phyloP scores from a whole-genome alignment of 2,329 filamentous ascomycete genomes.

The Nothomitra cinnamomea region DNA sequence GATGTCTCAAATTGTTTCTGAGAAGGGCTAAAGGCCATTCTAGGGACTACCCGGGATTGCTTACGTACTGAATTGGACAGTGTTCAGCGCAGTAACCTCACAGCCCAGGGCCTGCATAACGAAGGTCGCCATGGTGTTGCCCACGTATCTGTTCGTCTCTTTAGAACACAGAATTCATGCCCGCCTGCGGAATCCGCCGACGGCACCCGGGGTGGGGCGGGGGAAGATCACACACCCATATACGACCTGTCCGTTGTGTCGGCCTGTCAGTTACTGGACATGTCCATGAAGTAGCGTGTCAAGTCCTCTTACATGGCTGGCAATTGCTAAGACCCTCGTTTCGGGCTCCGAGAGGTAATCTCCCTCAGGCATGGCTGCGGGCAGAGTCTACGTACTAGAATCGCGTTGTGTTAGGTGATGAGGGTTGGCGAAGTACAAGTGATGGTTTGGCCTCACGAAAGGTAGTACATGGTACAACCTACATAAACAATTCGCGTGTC shows the following conservation, averaged over 20 bases:
- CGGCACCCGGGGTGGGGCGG: neutral
- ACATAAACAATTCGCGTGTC: no score
- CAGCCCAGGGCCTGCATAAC: conserved; percentile 87
- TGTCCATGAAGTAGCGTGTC: conserved; percentile 13
- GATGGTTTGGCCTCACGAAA: no score
- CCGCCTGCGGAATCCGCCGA: conserved; percentile 6
- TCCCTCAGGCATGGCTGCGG: neutral
- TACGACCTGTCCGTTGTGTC: conserved; percentile 9
- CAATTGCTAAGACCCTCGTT: conserved; percentile 64
- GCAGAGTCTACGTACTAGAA: neutral
- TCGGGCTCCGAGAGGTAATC: conserved; percentile 31
- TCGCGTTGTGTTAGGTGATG: no score
- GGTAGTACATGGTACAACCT: no score
- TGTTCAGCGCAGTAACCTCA: conserved; percentile 87
- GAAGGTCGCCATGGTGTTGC: conserved; percentile 93
- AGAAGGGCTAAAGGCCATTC: neutral
- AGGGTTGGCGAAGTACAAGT: no score
- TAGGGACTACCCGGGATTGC: neutral
- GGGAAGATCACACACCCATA: neutral
- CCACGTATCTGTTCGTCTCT: conserved; percentile 58
- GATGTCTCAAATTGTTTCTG: no score
- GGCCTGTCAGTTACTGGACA: conserved; percentile 16
- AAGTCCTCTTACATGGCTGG: conserved; percentile 67
- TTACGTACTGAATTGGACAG: conserved; percentile 82
- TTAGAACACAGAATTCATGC: conserved; percentile 6